Conservation (phyloP, 2,329 filamentous ascomycete species). For the Venturia carpophila region DNA sequence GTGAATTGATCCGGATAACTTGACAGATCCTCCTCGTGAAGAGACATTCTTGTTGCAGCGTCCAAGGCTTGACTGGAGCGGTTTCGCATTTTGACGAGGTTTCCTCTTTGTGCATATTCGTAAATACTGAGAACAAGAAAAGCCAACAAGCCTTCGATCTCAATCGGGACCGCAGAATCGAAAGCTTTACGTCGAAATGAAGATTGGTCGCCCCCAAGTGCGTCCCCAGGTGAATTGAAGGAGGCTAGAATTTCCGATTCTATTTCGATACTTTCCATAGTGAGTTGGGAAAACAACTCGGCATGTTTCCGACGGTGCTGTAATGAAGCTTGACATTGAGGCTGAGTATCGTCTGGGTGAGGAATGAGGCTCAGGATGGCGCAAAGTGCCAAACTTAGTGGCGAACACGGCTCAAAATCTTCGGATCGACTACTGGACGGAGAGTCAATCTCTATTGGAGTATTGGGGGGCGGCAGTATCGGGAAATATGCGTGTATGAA, state of each 20-base stretch:
- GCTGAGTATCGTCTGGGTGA: slow-evolving; percentile 34
- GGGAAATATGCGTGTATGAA: slow-evolving; percentile 47
- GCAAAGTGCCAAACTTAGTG: slow-evolving; percentile 41
- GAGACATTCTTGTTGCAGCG: slow-evolving; percentile 39
- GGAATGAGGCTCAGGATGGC: slow-evolving; percentile 44
- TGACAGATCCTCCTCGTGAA: slow-evolving; percentile 33
- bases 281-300: slow-evolving; percentile 42
- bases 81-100: slow-evolving; percentile 45
- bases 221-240: slow-evolving; percentile 39
- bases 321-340: slow-evolving; percentile 34
- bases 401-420: slow-evolving; percentile 37
- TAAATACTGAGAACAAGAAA: slow-evolving; percentile 44
- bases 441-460: slow-evolving; percentile 17
- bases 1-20: slow-evolving; percentile 34
- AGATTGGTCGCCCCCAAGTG: slow-evolving; percentile 34
- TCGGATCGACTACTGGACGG: slow-evolving; percentile 29
- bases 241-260: slow-evolving; percentile 44
- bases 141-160: slow-evolving; percentile 43
- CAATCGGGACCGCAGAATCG: slow-evolving; percentile 38
- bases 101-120: slow-evolving; percentile 47
- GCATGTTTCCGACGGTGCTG: slow-evolving; percentile 41
- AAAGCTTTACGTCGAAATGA: slow-evolving; percentile 34
- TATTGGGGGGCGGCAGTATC: slow-evolving; percentile 40
- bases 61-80: slow-evolving; percentile 43
- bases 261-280: slow-evolving; percentile 42